Evolutionary conservation across 1,139 yeast genomes (phyloP), one percentile per base, ranked within the genome.

Genomic region (Nakaseomyces uthaithaninus): DNA sequence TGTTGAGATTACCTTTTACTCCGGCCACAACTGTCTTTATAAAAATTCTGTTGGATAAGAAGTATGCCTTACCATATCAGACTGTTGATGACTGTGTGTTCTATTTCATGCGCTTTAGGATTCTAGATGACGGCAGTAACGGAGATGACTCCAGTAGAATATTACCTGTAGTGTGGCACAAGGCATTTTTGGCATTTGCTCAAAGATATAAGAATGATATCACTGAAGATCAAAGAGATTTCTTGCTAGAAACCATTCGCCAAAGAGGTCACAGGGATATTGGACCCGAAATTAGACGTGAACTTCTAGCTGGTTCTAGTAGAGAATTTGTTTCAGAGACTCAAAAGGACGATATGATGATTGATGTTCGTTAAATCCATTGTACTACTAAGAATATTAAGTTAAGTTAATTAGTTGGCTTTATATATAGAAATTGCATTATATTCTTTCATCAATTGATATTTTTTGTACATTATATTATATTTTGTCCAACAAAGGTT

Each of bases 141-240:
- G 60, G 60, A 34, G 63, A 60, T 24, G 68, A 66, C 36, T 68
- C 75, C n/a, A 77, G 82, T n/a, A 74, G 75, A 43, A 47, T 47
- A 14, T 70, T 93, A 54, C 97, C 98, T 4, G 85, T 91, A 11
- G 91, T 91, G 33, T 91, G 98, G 97, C 97, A 93, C 60, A 94
- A 91, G 61, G 89, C 96, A 2, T 81, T 91, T 57, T 70, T 91
- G 44, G 81, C 93, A 2, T 93, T 91, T 68, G 94, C 96, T 33
- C 96, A 89, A 67, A 74, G 95, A 50, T 91, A 91, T 63, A 91
- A 91, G 64, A 89, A 91, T 61, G 98, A 91, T 68, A 85, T 91
- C 45, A 91, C 98, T 12, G 95, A 86, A 54, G 98, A 93, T 60
- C 99, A 91, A 69, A 75, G 95, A 59, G 98, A 91, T 54, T 86